These are phyloP conservation scores for Zygosaccharomyces pseudorouxii DNA, from an alignment of 805 yeast species.

Conservation along the genomic window DNA sequence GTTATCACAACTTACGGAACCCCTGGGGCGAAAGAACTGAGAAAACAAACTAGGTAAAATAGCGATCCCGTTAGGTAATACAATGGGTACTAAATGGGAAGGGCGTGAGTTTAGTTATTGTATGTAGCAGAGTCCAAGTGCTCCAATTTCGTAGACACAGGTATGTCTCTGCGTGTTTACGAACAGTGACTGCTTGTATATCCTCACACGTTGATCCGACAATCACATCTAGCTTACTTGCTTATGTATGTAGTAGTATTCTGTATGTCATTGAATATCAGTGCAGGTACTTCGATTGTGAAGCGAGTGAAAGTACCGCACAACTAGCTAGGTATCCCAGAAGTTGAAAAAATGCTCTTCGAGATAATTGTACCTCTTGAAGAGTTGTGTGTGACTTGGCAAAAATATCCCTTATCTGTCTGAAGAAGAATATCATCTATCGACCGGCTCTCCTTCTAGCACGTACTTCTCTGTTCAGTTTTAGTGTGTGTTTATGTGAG, in stretches of 20 bases:
- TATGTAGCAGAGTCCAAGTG: no score
- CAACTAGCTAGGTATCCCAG: constrained; percentile 35
- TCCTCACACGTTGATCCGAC: no score
- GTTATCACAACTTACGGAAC: no score
- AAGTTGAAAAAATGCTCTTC: constrained; percentile 34
- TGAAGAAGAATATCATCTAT: constrained; percentile 26
- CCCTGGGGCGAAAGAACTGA: no score
- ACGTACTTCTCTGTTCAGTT: not conserved
- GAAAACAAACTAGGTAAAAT: no score
- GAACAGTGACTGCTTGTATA: no score
- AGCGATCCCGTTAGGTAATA: no score
- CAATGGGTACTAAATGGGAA: no score
- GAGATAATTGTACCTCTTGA: constrained; percentile 30
- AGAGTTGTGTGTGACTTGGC: constrained; percentile 29
- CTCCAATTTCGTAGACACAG: no score
- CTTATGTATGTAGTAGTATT: not conserved
- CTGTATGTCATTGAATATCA: not conserved
- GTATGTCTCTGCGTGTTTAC: no score
- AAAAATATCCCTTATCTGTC: constrained; percentile 34
- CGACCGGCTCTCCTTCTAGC: not conserved
- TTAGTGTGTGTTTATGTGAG: not conserved
- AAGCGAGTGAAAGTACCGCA: constrained; percentile 30
- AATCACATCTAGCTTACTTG: no score
- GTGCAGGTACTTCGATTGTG: constrained; percentile 24
- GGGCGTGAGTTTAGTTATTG: no score